A percentile compares a stretch with the other conserved stretches of the same genome.
phyloP scores from a whole-genome alignment of 2,329 filamentous ascomycete genomes.

The Aspergillus pseudoglaucus region DNA sequence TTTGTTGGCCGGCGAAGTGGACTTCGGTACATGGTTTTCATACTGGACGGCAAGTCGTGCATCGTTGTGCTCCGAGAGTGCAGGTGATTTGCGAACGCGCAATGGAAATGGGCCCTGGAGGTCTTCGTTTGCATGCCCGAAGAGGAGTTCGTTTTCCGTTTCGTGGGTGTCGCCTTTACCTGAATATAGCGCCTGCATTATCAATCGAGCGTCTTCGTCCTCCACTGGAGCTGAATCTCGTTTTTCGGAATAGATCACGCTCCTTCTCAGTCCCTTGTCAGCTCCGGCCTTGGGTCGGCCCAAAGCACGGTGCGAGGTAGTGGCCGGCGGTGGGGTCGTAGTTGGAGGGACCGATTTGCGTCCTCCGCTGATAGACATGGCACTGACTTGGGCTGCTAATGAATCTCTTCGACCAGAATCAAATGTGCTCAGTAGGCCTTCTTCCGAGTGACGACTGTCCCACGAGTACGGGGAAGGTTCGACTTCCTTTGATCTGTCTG shows the following conservation, averaged over 20 bases:
- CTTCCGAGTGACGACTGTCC: slow-evolving; percentile 46
- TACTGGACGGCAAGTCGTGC: slow-evolving; percentile 43
- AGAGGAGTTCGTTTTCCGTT: slow-evolving; percentile 21
- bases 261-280: slow-evolving; percentile 26
- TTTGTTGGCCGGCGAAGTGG: slow-evolving; percentile 52
- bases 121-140: slow-evolving; percentile 15
- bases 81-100: slow-evolving; percentile 11
- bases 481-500: slow-evolving; percentile 38
- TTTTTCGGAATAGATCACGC: slow-evolving; percentile 21
- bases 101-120: slow-evolving; percentile 8
- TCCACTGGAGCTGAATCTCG: slow-evolving; percentile 24
- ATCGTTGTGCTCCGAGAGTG: slow-evolving; percentile 14
- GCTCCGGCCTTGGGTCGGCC: slow-evolving; percentile 17
- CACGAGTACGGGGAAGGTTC: slow-evolving; percentile 48
- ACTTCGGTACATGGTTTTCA: slow-evolving; percentile 31
- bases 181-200: slow-evolving; percentile 27
- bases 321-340: slow-evolving; percentile 13
- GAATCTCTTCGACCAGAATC: slow-evolving; percentile 15
- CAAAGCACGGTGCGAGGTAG: slow-evolving; percentile 27
- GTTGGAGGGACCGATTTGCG: slow-evolving; percentile 7
- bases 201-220: slow-evolving; percentile 36
- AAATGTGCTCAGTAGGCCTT: slow-evolving; percentile 41
- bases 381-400: slow-evolving; percentile 1
- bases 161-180: slow-evolving; percentile 20
- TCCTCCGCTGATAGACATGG: slow-evolving; percentile 10